phyloP scores from a whole-genome alignment of 345 rosid genomes.

The Pugionium dolabratum region DNA sequence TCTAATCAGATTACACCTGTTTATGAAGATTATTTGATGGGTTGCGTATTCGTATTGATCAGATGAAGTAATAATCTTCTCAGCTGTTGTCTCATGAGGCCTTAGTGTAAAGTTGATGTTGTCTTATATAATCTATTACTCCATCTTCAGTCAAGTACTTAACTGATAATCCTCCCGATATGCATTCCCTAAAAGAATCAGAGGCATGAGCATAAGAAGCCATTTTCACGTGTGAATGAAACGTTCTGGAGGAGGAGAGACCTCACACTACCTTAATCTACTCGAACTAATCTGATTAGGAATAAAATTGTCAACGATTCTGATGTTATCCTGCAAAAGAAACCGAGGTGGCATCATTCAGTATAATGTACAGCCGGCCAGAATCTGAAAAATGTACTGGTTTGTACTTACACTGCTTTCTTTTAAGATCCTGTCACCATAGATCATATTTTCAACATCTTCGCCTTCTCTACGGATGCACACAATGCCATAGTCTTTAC shows the following conservation, averaged over 20 bases:
- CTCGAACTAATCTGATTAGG: slow-evolving; percentile 90
- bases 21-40: slow-evolving; percentile 4
- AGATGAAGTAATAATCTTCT: not conserved
- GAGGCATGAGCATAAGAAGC: not conserved
- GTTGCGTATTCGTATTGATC: not conserved
- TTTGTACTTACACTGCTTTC: slow-evolving; percentile 47
- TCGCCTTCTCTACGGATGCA: slow-evolving; percentile 89
- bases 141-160: slow-evolving; percentile 74
- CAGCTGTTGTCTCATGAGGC: slow-evolving; percentile 16
- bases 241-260: slow-evolving; percentile 10
- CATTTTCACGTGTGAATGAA: not conserved
- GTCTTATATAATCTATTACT: slow-evolving; percentile 60
- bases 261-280: slow-evolving; percentile 59
- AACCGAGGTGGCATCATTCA: not conserved
- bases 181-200: slow-evolving; percentile 65
- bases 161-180: slow-evolving; percentile 68
- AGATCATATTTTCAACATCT: slow-evolving; percentile 62
- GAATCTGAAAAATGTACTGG: no score
- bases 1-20: slow-evolving; percentile 9
- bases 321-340: slow-evolving; percentile 60
- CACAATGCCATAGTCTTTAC: slow-evolving; percentile 73
- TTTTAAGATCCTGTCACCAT: slow-evolving; percentile 50
- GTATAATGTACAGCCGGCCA: no score
- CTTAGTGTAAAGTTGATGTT: slow-evolving; percentile 49
- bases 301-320: slow-evolving; percentile 58